These are phyloP conservation scores for Ceratocystis huliohia DNA, from an alignment of 2,329 filamentous ascomycete genomes.

Conservation along the genomic window DNA sequence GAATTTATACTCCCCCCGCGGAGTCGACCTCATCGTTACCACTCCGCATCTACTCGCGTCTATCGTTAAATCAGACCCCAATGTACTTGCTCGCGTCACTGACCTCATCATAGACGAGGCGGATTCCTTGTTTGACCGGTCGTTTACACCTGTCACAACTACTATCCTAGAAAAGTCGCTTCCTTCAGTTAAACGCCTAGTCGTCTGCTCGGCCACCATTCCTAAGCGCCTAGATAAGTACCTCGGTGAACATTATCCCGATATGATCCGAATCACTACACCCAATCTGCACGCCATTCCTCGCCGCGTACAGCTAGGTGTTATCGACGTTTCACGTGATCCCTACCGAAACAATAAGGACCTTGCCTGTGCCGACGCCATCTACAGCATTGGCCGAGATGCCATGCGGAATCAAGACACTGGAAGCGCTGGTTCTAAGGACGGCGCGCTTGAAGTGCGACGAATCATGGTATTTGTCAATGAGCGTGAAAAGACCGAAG, in stretches of 20 bases:
- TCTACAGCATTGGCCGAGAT: conserved; percentile 84
- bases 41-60: conserved; percentile 83
- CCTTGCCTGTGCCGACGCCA: conserved; percentile 85
- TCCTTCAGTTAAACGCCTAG: conserved; percentile 71
- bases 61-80: conserved; percentile 79
- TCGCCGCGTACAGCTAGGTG: conserved; percentile 81
- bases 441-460: conserved; percentile 48
- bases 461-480: conserved; percentile 94
- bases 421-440: conserved; percentile 25
- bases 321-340: conserved; percentile 83
- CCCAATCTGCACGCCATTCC: conserved; percentile 95
- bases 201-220: conserved; percentile 94
- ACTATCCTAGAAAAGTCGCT: conserved; percentile 68
- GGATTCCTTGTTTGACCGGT: conserved; percentile 87
- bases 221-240: conserved; percentile 77
- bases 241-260: conserved; percentile 68
- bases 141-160: conserved; percentile 73
- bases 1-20: conserved; percentile 65
- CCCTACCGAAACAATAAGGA: conserved; percentile 88
- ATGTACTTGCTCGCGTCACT: conserved; percentile 79
- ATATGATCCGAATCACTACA: conserved; percentile 75
- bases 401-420: conserved; percentile 44
- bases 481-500: conserved; percentile 76
- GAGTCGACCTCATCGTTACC: conserved; percentile 73
- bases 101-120: conserved; percentile 91